These are phyloP conservation scores for Kodamaea suecica DNA, from an alignment of 1,139 yeast species.

Conservation along the genomic window DNA sequence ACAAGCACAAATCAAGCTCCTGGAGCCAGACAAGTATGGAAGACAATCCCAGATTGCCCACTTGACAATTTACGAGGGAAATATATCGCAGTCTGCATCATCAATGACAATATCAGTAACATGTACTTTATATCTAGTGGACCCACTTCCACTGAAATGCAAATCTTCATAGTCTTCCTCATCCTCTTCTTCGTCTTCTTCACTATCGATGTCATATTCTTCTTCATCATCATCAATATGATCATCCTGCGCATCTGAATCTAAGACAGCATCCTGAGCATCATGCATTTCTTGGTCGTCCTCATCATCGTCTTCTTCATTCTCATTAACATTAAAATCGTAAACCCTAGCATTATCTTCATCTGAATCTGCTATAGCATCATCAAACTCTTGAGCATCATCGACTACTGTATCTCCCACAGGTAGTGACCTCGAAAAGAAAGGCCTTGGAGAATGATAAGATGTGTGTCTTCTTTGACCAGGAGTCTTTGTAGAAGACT, in stretches of 20 bases:
- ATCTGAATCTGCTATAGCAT: constrained; percentile 10
- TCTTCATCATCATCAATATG: constrained; percentile 13
- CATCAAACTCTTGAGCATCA: constrained; percentile 16
- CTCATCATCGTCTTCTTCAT: constrained; percentile 13
- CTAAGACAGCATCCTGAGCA: constrained; percentile 3
- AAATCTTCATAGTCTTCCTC: constrained; percentile 21
- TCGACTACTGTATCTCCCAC: constrained; percentile 18
- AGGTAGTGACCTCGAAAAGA: constrained; percentile 15
- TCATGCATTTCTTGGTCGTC: constrained; percentile 2
- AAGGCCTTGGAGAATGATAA: constrained; percentile 29
- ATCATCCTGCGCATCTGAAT: constrained; percentile 4
- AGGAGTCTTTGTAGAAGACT: not conserved
- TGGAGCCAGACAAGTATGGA: too few species aligned
- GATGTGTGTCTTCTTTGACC: constrained; percentile 33
- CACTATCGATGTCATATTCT: constrained; percentile 14
- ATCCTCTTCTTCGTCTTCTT: constrained; percentile 12
- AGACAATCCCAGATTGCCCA: too few species aligned
- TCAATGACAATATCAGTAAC: constrained; percentile 53
- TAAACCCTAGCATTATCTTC: constrained; percentile 13
- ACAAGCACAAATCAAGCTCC: too few species aligned
- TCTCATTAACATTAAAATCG: constrained; percentile 3
- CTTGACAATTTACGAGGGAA: too few species aligned
- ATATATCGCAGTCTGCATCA: constrained; percentile 28
- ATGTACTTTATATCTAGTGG: constrained; percentile 39
- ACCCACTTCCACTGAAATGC: constrained; percentile 25